phyloP scores from a whole-genome alignment of 202 grass and related monocot species.

The Cymbopogon flexuosus region DNA sequence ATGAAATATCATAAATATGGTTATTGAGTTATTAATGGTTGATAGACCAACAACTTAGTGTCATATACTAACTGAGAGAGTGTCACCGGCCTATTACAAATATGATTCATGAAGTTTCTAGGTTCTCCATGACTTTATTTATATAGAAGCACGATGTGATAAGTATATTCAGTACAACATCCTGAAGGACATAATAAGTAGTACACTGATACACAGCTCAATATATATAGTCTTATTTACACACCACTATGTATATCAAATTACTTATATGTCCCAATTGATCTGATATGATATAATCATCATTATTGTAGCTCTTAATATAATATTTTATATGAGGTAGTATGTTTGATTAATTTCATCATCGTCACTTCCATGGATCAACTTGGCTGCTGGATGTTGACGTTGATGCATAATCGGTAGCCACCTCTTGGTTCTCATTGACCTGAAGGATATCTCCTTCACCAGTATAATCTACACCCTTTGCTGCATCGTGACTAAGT shows the following conservation, averaged over 20 bases:
- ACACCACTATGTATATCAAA: conserved; percentile 34
- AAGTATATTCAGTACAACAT: conserved; percentile 37
- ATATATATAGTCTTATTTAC: conserved; percentile 45
- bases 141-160: conserved; percentile 16
- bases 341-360: conserved; percentile 32
- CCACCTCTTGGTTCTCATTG: conserved; percentile 55
- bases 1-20: conserved; percentile 7
- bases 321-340: conserved; percentile 34
- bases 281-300: conserved; percentile 17
- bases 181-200: conserved; percentile 33
- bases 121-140: conserved; percentile 42
- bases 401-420: conserved; percentile 55
- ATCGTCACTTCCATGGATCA: conserved; percentile 75
- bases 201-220: conserved; percentile 26
- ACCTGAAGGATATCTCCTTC: conserved; percentile 52
- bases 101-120: conserved; percentile 27
- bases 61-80: conserved; percentile 2
- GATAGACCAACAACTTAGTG: neutral
- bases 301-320: conserved; percentile 36
- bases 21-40: neutral
- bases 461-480: conserved; percentile 43
- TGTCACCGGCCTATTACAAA: conserved; percentile 28
- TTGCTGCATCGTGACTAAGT: conserved; percentile 65
- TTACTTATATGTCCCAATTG: conserved; percentile 40
- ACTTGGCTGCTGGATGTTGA: conserved; percentile 73